Evolutionary conservation across 257 asterid species (phyloP), one percentile per base, ranked within the genome.

Genomic region (Fraxinus anomala): DNA sequence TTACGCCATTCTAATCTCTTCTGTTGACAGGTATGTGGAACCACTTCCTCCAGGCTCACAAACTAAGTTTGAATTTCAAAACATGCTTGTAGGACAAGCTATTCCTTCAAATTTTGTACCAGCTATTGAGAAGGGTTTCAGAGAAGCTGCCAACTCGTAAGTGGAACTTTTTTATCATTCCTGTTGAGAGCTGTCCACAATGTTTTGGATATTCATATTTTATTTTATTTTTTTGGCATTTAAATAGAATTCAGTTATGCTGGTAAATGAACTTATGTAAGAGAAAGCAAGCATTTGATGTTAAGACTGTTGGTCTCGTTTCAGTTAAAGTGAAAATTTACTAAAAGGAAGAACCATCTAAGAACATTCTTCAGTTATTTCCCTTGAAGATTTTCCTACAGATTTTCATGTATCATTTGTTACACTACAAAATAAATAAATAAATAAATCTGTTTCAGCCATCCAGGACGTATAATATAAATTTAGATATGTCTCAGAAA

Each of bases 111-210:
- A 86, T 79, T 96, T 89, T 81, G 92, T 96, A 74, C 98, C 99
- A 36, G 97, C 99, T 73, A 96, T 96, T 76, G 99, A 96, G 81
- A 96, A 93, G 85, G 99, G 99, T 70, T 93, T 96, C 80, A 92
- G 81, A 85, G 99, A 96, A 88, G 99, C 99, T 78, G 98, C 94
- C 73, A 96, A 96, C 89, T 96, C 99, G 99, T 96, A 84, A 74
- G 97, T 86, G 30, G 56, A 76, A 74, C 68, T 61, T 75, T 59
- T 59, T 69, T 68, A 26, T 63, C 26, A 44, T 24, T 11, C 6
- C 6, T 42, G 59, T 21, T 42, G 19, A 24, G 13, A 17, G 36
- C 63, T 77, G n/a, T 75, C 31, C 36, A 34, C 63, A 59, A 68
- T 70, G 73, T 23, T 75, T 44, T 77, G 5, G 65, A 40, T 75